Conservation (phyloP, 192 early-diverging fungal species). For the Powellomyces hirtus region DNA sequence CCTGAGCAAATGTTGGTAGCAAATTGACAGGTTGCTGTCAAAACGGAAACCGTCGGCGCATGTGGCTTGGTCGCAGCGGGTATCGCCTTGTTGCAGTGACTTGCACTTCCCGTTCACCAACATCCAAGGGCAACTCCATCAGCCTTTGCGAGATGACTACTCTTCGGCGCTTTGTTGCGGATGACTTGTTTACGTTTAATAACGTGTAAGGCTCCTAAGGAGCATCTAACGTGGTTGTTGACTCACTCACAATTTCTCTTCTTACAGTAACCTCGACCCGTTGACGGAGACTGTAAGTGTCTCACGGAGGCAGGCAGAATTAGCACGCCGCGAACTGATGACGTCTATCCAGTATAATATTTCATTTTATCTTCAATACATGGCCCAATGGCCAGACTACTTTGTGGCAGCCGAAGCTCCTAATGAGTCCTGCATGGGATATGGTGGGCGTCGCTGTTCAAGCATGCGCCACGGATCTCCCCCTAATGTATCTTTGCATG, state of each 20-base stretch:
- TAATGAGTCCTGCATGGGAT: constrained; percentile 75
- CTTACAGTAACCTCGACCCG: constrained; percentile 78
- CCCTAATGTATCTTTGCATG: no score
- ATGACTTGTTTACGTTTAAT: constrained; percentile 93
- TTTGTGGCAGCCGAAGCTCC: constrained; percentile 81
- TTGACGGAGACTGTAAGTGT: constrained; percentile 83
- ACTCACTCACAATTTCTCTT: not conserved
- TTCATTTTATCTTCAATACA: constrained; percentile 89
- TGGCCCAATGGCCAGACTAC: constrained; percentile 92
- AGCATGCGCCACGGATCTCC: no score
- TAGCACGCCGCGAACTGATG: not conserved
- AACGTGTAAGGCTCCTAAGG: constrained; percentile 62
- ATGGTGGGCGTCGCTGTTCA: constrained; percentile 31
- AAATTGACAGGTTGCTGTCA: no score
- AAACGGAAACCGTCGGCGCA: no score
- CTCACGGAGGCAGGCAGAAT: not conserved
- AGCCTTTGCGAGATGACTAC: no score
- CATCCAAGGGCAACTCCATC: no score
- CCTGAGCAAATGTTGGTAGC: no score
- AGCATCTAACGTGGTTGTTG: not conserved
- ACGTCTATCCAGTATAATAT: constrained; percentile 76
- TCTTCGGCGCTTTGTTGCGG: constrained; percentile 71
- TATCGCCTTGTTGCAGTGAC: no score
- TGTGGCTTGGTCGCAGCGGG: no score
- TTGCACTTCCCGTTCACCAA: no score